phyloP scores from a whole-genome alignment of 1,284 basidiomycete genomes.

The Pseudozyma hubeiensis region DNA sequence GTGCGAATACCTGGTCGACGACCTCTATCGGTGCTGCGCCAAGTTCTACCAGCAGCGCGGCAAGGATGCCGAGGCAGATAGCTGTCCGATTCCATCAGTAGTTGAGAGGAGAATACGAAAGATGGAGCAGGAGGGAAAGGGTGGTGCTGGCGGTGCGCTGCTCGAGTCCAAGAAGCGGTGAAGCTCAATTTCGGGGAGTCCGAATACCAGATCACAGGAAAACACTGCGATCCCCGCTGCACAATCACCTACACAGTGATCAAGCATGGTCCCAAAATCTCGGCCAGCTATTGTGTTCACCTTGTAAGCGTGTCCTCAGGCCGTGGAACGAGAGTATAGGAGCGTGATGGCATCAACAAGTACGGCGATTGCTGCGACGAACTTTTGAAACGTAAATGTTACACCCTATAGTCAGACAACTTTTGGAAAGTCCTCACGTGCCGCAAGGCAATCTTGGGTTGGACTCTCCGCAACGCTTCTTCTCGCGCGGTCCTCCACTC shows the following conservation, averaged over 20 bases:
- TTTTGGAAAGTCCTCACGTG: slow-evolving; percentile 22
- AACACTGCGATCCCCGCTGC: too few relatives aligned
- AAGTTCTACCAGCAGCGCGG: slow-evolving; percentile 59
- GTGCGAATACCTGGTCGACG: slow-evolving; percentile 60
- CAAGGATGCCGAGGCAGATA: slow-evolving; percentile 49
- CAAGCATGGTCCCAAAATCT: too few relatives aligned
- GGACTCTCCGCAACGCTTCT: slow-evolving; percentile 1
- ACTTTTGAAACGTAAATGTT: too few relatives aligned
- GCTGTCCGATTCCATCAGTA: slow-evolving; percentile 60
- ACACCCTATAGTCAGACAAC: too few relatives aligned
- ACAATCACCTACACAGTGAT: too few relatives aligned
- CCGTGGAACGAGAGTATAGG: too few relatives aligned
- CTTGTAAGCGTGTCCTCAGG: too few relatives aligned
- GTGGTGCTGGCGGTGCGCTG: slow-evolving; percentile 38
- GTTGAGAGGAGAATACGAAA: slow-evolving; percentile 47
- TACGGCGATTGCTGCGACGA: too few relatives aligned
- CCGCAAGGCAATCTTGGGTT: not conserved
- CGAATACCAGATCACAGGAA: too few relatives aligned
- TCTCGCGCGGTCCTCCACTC: not conserved
- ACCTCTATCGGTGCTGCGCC: slow-evolving; percentile 64
- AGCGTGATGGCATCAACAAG: too few relatives aligned
- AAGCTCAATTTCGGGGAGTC: not conserved
- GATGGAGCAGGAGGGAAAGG: slow-evolving; percentile 52
- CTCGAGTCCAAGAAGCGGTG: slow-evolving; percentile 34
- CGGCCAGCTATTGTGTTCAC: too few relatives aligned